Evolutionary conservation across 78 protist species (phyloP), one percentile per base, ranked within the genome.

Genomic region (Dictyostelium citrinum): DNA sequence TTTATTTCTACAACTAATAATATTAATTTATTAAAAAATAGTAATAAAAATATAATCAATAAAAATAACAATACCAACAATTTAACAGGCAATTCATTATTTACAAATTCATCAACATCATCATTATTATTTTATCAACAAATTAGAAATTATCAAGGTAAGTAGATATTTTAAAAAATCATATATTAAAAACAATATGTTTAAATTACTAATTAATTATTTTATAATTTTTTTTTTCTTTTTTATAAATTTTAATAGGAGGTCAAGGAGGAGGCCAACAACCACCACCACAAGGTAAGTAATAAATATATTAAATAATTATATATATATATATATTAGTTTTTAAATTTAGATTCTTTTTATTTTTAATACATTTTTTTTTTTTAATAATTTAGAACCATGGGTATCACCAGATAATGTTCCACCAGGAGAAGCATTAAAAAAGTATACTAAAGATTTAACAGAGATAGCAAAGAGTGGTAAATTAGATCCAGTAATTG

Each of bases 401-500:
- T 84, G 91, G 90, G 78, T 91, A 45, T 27, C 37, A 12, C 91
- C 92, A 20, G 90, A 81, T 79, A 45, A 43, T n/a, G 83, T 84
- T 14, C 95, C 95, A 37, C 81, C 90, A 20, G 95, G 95, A 22
- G 95, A 91, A 27, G 90, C 90, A 27, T 83, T 91, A 49, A 80
- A 82, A 46, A 91, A 91, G 33, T 91, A 91, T 83, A 81, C 90
- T 12, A 82, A 91, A 9, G 95, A 91, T 83, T 46, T 91, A 35
- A 83, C 84, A 2, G 95, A 86, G 39, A 58, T 68, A n/a, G 95
- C 92, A 22, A 81, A 61, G 49, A 39, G 29, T 75, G 99, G 99
- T 11, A 91, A 96, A 82, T 97, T 99, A 5, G 99, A 99, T 93
- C 99, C 99, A 10, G 99, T 99, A 76, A 98, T 99, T 51, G 99